Percentiles rank a stretch among this genome's conserved stretches.
Conservation (phyloP, 306 rosid species). For the Quercus wislizeni region DNA sequence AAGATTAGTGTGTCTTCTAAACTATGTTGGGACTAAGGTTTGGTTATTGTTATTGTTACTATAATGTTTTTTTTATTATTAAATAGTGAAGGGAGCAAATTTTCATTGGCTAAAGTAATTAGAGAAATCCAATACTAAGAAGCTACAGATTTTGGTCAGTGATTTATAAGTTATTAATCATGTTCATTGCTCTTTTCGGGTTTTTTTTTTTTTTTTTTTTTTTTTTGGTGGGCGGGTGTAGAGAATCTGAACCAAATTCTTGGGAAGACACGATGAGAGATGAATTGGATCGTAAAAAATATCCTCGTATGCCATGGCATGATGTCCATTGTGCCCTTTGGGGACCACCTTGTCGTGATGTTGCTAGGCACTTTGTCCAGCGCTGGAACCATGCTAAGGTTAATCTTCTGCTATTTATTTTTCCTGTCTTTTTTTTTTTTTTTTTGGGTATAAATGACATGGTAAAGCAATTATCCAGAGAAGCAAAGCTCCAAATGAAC, state of each 20-base stretch:
- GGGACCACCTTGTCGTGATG: constrained; percentile 99
- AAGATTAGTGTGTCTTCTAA: too few species aligned
- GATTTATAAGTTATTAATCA: background rate
- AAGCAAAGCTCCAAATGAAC: constrained; percentile 94
- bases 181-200: background rate
- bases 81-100: too few species aligned
- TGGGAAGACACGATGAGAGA: constrained; percentile 99
- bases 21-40: too few species aligned
- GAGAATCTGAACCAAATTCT: constrained; percentile 98
- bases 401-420: background rate
- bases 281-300: constrained; percentile 84
- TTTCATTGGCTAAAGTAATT: too few species aligned
- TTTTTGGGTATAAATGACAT: background rate
- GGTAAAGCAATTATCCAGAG: constrained; percentile 51
- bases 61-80: too few species aligned
- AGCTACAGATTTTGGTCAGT: background rate
- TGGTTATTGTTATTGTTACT: too few species aligned
- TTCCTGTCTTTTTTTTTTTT: constrained; percentile 2
- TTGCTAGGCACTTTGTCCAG: constrained; percentile 99
- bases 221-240: constrained; percentile 2
- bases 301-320: constrained; percentile 99
- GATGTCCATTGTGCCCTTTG: constrained; percentile 97
- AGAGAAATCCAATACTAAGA: background rate
- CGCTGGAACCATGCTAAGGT: constrained; percentile 99
- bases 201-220: constrained; percentile 3